Evolutionary conservation across 1,139 yeast genomes (phyloP), one percentile per base, ranked within the genome.

Genomic region (Kazachstania sp.): DNA sequence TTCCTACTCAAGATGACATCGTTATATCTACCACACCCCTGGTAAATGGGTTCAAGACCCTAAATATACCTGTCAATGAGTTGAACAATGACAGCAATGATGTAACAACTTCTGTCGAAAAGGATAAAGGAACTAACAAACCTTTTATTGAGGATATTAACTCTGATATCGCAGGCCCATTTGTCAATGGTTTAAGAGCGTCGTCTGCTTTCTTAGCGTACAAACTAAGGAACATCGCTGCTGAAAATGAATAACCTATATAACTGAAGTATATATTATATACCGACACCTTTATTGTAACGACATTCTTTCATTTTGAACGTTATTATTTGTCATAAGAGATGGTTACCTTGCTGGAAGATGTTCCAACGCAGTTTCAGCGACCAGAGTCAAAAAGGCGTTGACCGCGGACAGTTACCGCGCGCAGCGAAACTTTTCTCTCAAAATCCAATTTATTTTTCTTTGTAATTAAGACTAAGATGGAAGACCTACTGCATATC

Each of bases 171-270:
- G 57, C 58, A 9, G 59, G 57, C 13, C 48, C 63, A 2, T 59
- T 56, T 41, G 50, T 60, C 6, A 46, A 54, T 12, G 64, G 65
- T 4, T 49, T 61, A 29, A 52, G 64, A 41, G 64, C 65, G 16
- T 59, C 65, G 8, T 58, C 62, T 3, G 47, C 51, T 26, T 62
- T 51, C 45, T 53, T 61, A 57, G 62, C 65, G 8, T 58, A 41
- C 48, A 57, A 53, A 44, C 45, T 61, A 20, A 38, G 42, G 16
- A 16, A 16, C 18, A 16, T 16, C 11, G 4, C 42, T 16, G 15
- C 26, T n/a, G 19, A n/a, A 7, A 23, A 23, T 23, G 28, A 23
- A 23, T 23, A 23, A 23, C 8, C 8, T 23, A 23, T 23, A 23
- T 23, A 23, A 23, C 8, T 4, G 28, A 23, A 23, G 28, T 23